Evolutionary conservation across 352 stramenopile genomes (phyloP).

Genomic region (Phytophthora lateralis): DNA sequence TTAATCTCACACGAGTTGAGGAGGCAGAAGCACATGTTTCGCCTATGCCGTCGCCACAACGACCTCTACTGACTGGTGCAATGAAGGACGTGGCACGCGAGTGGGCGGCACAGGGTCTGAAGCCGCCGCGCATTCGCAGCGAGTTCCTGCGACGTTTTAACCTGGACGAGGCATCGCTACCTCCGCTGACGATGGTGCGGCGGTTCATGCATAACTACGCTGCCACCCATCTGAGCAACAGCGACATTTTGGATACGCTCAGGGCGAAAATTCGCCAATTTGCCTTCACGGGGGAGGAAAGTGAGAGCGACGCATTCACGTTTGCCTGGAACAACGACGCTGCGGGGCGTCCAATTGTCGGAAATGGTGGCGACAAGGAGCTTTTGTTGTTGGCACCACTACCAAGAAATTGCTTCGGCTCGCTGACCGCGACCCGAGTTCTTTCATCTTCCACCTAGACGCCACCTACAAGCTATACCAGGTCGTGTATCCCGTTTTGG

Average conservation of each 20-base stretch:
- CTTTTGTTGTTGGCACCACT: constrained; percentile 10
- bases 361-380: constrained; percentile 5
- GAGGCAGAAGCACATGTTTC: not conserved
- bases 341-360: not conserved
- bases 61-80: not conserved
- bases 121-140: not conserved
- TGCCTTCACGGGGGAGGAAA: not conserved
- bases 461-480: constrained; percentile 26
- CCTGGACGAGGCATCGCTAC: not conserved
- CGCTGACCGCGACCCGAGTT: not conserved
- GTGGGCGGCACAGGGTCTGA: not conserved
- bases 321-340: constrained; percentile 1
- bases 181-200: not conserved
- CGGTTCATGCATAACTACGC: not conserved
- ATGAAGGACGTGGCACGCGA: not conserved
- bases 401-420: constrained; percentile 9
- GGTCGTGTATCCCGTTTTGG: not conserved
- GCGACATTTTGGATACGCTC: not conserved
- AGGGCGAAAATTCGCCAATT: constrained; percentile 1
- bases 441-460: constrained; percentile 25
- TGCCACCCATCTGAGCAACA: not conserved
- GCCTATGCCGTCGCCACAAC: not conserved
- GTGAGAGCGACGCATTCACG: not conserved
- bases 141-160: not conserved
- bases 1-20: not conserved